phyloP scores from a whole-genome alignment of 495 filamentous ascomycete species.

The Lentithecium fluviatile region DNA sequence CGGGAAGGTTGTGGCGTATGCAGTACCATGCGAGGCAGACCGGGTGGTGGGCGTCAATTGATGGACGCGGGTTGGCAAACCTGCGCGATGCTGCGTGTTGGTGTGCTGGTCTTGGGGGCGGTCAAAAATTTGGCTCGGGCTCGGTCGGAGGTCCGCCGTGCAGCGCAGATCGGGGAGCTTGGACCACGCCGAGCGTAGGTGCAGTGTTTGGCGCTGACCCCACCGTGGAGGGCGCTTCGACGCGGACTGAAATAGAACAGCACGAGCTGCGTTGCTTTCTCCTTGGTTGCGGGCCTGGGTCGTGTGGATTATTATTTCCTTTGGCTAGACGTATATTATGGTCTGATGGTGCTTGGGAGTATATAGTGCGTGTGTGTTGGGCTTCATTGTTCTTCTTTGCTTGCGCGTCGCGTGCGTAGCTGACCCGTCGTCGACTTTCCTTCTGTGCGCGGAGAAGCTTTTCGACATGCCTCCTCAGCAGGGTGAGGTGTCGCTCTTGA shows the following conservation, averaged over 20 bases:
- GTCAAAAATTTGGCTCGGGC: slow-evolving; percentile 1
- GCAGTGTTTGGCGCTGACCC: background rate
- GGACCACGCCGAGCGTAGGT: background rate
- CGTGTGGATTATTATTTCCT: too few species aligned
- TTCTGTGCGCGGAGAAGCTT: background rate
- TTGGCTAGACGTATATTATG: too few species aligned
- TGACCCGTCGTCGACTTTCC: too few species aligned
- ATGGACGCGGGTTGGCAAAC: background rate
- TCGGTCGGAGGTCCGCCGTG: slow-evolving; percentile 8
- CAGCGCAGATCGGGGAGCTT: background rate
- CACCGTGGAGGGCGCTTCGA: slow-evolving; percentile 14
- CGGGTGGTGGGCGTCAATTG: background rate
- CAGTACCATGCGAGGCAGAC: background rate
- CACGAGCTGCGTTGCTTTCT: background rate
- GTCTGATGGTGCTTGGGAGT: too few species aligned
- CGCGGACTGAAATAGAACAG: slow-evolving; percentile 21
- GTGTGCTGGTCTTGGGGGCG: background rate
- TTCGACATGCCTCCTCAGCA: slow-evolving; percentile 67
- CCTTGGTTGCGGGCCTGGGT: too few species aligned
- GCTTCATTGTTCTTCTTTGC: too few species aligned
- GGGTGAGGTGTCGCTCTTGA: slow-evolving; percentile 76
- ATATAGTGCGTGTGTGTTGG: too few species aligned
- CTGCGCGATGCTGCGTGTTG: background rate
- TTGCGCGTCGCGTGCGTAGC: too few species aligned
- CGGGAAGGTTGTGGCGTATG: too few species aligned